Conservation (phyloP, 257 asterid genomes). For the Petrea volubilis region DNA sequence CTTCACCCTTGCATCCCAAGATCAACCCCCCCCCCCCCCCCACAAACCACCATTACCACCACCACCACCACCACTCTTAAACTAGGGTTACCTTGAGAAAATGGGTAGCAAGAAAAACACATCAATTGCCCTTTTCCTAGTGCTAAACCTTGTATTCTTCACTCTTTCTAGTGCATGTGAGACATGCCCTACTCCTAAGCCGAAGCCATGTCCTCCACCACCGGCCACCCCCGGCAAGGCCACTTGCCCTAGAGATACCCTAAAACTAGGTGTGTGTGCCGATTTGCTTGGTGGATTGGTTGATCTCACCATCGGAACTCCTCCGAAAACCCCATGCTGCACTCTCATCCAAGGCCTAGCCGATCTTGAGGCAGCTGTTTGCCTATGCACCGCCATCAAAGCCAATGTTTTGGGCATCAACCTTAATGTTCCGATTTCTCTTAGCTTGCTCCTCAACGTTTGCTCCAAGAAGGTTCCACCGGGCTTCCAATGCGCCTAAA, state of each 20-base stretch:
- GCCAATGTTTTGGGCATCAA: conserved; percentile 19
- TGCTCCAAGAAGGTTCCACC: background rate
- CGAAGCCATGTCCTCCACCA: conserved; percentile 28
- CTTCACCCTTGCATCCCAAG: background rate
- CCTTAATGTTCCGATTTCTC: conserved; percentile 8
- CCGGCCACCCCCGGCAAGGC: conserved; percentile 8
- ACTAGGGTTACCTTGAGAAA: background rate
- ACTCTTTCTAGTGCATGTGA: conserved; percentile 39
- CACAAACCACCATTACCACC: too few relatives aligned
- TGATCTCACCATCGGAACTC: background rate
- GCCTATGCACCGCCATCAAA: conserved; percentile 20
- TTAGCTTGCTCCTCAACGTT: background rate
- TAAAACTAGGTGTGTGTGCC: background rate
- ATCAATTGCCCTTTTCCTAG: conserved; percentile 33
- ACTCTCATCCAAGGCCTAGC: conserved; percentile 4
- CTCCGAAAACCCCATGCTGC: conserved; percentile 25
- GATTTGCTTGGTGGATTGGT: background rate
- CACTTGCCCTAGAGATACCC: conserved; percentile 2
- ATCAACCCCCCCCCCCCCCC: background rate
- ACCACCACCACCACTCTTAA: background rate
- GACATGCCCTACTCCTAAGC: background rate
- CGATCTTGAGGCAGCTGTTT: conserved; percentile 15
- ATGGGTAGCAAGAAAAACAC: conserved; percentile 28
- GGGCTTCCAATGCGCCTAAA: background rate
- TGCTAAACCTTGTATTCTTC: conserved; percentile 38